These are phyloP conservation scores for Babesia bigemina DNA, from an alignment of 169 alveolate genomes.

Conservation along the genomic window DNA sequence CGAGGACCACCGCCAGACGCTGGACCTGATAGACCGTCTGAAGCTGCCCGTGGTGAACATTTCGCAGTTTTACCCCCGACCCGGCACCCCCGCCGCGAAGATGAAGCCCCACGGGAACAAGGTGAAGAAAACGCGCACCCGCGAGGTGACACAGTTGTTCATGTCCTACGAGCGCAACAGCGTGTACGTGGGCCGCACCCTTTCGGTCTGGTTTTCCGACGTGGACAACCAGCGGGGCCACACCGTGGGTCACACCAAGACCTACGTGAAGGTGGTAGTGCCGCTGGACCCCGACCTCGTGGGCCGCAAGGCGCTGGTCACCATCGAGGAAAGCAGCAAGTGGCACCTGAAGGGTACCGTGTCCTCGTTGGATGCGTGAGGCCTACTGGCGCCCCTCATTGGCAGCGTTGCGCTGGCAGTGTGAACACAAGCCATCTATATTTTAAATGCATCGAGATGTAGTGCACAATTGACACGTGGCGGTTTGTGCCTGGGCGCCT, in stretches of 20 bases:
- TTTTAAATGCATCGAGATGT: too few species aligned
- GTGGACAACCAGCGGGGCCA: conserved; percentile 82
- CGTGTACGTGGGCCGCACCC: conserved; percentile 73
- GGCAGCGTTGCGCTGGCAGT: not conserved
- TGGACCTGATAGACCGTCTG: conserved; percentile 85
- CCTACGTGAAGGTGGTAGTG: conserved; percentile 87
- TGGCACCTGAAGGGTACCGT: conserved; percentile 61
- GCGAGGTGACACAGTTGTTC: conserved; percentile 87
- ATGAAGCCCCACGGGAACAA: conserved; percentile 84
- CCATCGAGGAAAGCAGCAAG: conserved; percentile 20
- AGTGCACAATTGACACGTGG: too few species aligned
- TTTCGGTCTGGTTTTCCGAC: conserved; percentile 88
- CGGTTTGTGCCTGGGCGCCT: not conserved
- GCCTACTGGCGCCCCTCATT: not conserved
- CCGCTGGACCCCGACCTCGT: conserved; percentile 7
- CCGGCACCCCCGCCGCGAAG: conserved; percentile 72
- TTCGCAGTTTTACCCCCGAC: conserved; percentile 95
- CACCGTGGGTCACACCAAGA: conserved; percentile 92
- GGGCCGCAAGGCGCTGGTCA: conserved; percentile 23
- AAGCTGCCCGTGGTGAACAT: conserved; percentile 96
- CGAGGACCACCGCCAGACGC: conserved; percentile 89
- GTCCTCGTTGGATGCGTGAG: not conserved
- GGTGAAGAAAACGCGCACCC: conserved; percentile 88
- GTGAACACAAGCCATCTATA: too few species aligned
- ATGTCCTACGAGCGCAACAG: conserved; percentile 87